Conservation (phyloP, 2,329 filamentous ascomycete genomes). For the Fusarium falciforme region DNA sequence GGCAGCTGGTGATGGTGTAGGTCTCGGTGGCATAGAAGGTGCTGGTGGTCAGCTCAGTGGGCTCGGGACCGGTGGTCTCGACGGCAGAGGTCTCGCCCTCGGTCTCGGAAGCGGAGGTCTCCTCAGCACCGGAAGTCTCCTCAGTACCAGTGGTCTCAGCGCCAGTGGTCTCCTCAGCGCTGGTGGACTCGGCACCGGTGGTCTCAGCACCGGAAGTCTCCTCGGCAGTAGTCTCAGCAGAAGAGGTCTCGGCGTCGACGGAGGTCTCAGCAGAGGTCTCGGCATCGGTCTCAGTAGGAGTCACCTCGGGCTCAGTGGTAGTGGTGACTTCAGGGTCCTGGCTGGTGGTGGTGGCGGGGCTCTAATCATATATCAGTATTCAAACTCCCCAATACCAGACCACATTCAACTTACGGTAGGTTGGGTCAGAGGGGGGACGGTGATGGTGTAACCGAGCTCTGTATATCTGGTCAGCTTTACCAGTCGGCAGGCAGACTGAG, state of each 20-base stretch:
- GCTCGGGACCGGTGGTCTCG: background rate
- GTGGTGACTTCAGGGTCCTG: background rate
- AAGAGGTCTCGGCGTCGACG: background rate
- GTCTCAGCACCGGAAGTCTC: background rate
- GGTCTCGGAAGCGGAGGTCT: constrained; percentile 14
- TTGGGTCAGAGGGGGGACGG: background rate
- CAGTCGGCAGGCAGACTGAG: background rate
- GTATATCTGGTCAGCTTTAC: background rate
- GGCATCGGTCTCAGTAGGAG: background rate
- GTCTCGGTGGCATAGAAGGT: constrained; percentile 44
- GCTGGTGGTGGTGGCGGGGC: background rate
- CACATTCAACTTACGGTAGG: background rate
- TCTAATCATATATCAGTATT: background rate
- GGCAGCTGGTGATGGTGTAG: constrained; percentile 43
- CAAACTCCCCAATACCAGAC: background rate
- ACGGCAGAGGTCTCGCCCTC: background rate
- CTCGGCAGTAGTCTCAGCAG: background rate
- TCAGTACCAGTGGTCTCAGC: constrained; percentile 14
- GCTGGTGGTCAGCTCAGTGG: constrained; percentile 24
- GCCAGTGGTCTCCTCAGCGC: background rate
- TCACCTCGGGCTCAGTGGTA: background rate
- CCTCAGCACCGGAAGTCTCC: constrained; percentile 9
- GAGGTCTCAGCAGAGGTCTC: background rate
- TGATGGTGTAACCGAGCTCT: background rate
- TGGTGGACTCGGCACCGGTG: background rate